phyloP scores from a whole-genome alignment of 2,329 filamentous ascomycete species.

The Aspergillus neotritici region DNA sequence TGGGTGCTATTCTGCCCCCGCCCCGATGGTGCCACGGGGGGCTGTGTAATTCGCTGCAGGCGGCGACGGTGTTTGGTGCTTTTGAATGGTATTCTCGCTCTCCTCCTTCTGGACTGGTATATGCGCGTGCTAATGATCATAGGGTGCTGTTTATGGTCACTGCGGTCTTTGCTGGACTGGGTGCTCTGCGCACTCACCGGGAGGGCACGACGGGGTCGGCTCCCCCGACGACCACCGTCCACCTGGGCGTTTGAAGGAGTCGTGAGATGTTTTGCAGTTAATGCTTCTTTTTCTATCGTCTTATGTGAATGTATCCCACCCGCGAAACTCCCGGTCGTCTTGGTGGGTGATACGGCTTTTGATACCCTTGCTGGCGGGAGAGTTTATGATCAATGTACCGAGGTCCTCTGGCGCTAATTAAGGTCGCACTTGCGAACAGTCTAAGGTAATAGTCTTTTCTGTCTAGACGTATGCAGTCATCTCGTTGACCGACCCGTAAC shows the following conservation, averaged over 20 bases:
- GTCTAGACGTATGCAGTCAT: too few species aligned
- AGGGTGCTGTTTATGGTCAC: slow-evolving; percentile 46
- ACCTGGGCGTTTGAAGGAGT: slow-evolving; percentile 9
- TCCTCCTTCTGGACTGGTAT: not conserved
- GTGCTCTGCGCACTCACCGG: slow-evolving; percentile 40
- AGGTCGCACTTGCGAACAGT: too few species aligned
- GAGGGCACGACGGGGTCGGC: slow-evolving; percentile 18
- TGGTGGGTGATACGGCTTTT: too few species aligned
- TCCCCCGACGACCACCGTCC: slow-evolving; percentile 19
- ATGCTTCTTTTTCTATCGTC: too few species aligned
- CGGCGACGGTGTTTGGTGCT: slow-evolving; percentile 44
- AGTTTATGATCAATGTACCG: too few species aligned
- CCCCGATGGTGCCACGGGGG: slow-evolving; percentile 49
- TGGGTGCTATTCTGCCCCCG: slow-evolving; percentile 60
- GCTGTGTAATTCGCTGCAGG: slow-evolving; percentile 56
- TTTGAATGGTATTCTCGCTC: slow-evolving; percentile 41
- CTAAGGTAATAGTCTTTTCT: too few species aligned
- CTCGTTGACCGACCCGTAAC: too few species aligned
- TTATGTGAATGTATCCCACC: too few species aligned
- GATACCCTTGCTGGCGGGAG: too few species aligned
- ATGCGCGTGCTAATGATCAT: not conserved
- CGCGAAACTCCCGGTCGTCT: too few species aligned
- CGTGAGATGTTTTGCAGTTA: not conserved
- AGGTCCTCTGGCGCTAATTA: too few species aligned
- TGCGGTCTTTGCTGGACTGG: slow-evolving; percentile 45